These are phyloP conservation scores for Diaporthe batatas DNA, from an alignment of 2,329 filamentous ascomycete species.

Conservation along the genomic window DNA sequence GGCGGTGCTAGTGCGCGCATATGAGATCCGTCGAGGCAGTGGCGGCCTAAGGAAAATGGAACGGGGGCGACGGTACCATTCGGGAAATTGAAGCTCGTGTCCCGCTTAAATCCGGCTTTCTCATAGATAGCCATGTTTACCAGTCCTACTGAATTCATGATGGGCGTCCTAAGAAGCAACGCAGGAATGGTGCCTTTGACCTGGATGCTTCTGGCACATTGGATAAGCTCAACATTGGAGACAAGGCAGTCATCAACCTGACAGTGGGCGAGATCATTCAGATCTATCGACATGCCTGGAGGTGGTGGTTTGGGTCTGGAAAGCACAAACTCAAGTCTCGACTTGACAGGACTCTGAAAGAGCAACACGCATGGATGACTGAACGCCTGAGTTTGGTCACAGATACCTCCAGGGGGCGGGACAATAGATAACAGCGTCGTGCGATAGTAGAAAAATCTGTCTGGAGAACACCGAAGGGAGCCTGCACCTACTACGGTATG, in stretches of 20 bases:
- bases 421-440: not conserved
- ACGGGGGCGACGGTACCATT: conserved; percentile 76
- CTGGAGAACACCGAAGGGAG: not conserved
- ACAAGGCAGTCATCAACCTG: conserved; percentile 50
- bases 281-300: conserved; percentile 53
- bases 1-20: conserved; percentile 51
- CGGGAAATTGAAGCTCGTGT: conserved; percentile 80
- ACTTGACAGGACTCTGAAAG: not conserved
- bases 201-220: conserved; percentile 46
- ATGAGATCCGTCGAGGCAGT: conserved; percentile 47
- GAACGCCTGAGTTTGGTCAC: too few relatives aligned
- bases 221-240: conserved; percentile 50
- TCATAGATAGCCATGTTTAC: conserved; percentile 78
- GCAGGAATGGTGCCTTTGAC: conserved; percentile 49
- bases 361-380: not conserved
- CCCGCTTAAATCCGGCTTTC: conserved; percentile 76
- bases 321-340: not conserved
- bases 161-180: conserved; percentile 54
- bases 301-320: conserved; percentile 48
- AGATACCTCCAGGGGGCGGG: too few relatives aligned
- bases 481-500: not conserved
- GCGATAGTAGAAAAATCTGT: not conserved
- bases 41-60: conserved; percentile 54
- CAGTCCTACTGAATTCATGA: conserved; percentile 80
- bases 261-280: conserved; percentile 52